Conservation (phyloP, 768 basidiomycete genomes). For the Mrakia hoshinonis region DNA sequence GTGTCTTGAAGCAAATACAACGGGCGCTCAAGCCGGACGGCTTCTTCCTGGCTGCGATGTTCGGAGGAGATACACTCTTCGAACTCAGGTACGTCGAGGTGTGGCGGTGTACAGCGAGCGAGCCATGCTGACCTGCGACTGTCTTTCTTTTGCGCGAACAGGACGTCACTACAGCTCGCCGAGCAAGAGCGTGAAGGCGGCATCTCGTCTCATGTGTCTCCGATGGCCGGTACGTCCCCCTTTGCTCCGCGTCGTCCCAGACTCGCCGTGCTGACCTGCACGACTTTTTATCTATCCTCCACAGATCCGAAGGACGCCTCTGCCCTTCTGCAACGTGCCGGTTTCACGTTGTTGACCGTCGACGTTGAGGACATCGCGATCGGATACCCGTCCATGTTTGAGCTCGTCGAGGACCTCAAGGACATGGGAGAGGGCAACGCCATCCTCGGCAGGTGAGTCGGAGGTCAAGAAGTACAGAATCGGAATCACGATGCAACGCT, state of each 20-base stretch:
- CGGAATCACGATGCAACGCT: background rate
- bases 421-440: conserved; percentile 97
- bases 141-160: conserved; percentile 35
- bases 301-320: conserved; percentile 87
- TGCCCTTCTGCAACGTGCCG: conserved; percentile 81
- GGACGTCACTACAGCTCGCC: conserved; percentile 86
- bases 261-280: too few relatives aligned
- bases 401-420: conserved; percentile 82
- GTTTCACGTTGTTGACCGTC: conserved; percentile 86
- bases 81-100: conserved; percentile 60
- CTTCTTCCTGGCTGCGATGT: conserved; percentile 84
- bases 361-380: conserved; percentile 89
- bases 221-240: conserved; percentile 76
- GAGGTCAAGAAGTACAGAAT: too few relatives aligned
- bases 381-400: conserved; percentile 90
- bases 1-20: conserved; percentile 74
- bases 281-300: background rate
- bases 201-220: conserved; percentile 90
- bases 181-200: conserved; percentile 91
- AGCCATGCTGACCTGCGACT: too few relatives aligned
- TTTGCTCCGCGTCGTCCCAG: too few relatives aligned
- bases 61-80: conserved; percentile 92
- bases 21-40: conserved; percentile 81
- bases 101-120: background rate
- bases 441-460: conserved; percentile 63